Percentiles rank a stretch among this genome's conserved stretches.
Evolutionary conservation across 345 rosid species (phyloP).

Genomic region (Eucalyptus sp.): DNA sequence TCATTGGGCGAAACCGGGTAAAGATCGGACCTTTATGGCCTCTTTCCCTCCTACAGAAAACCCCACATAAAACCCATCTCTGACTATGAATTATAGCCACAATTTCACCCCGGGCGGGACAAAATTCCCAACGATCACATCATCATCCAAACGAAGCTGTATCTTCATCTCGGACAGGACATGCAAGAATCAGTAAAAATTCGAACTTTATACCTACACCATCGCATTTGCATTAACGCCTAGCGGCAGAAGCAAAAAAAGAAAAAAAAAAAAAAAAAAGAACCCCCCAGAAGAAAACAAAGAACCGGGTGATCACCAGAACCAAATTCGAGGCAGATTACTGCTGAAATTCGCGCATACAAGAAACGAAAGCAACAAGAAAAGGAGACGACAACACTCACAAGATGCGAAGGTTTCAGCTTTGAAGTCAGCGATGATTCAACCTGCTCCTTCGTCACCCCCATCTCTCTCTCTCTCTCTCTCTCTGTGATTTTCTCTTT

Average conservation of each 20-base stretch:
- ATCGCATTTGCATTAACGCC: background rate
- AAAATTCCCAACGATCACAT: background rate
- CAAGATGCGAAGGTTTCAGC: slow-evolving; percentile 64
- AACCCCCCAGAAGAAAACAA: background rate
- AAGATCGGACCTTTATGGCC: background rate
- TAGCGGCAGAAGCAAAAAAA: background rate
- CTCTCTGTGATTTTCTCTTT: background rate
- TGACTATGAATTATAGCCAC: background rate
- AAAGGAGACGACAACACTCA: slow-evolving; percentile 1
- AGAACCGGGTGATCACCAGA: background rate
- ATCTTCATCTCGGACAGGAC: background rate
- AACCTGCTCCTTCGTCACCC: slow-evolving; percentile 70
- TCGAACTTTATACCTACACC: background rate
- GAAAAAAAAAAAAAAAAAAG: background rate
- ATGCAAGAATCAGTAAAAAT: background rate
- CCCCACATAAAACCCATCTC: background rate
- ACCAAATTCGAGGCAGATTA: background rate
- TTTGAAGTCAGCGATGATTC: slow-evolving; percentile 59
- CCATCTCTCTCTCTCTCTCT: slow-evolving; percentile 22
- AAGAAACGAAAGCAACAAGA: background rate
- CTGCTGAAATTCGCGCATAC: background rate
- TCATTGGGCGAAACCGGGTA: background rate
- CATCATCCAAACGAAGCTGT: background rate
- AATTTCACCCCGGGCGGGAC: background rate
- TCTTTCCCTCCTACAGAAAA: background rate